phyloP scores from a whole-genome alignment of 495 filamentous ascomycete genomes.

The Penicillium malachiteum region DNA sequence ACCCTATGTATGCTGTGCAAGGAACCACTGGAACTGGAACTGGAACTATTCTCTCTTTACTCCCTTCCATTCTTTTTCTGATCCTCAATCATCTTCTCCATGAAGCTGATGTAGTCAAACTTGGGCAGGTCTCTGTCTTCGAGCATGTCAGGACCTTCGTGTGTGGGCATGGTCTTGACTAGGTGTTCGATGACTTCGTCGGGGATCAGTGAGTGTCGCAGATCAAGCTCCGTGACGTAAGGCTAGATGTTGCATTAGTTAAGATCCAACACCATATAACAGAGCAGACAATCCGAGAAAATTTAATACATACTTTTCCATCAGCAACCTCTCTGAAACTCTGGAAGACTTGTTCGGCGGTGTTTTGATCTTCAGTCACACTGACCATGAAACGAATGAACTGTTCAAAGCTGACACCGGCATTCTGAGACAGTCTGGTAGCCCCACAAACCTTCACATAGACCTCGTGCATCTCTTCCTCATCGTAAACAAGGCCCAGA shows the following conservation, averaged over 20 bases:
- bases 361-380: slow-evolving; percentile 97
- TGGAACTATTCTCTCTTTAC: slow-evolving; percentile 11
- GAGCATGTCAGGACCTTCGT: slow-evolving; percentile 74
- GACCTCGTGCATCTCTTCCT: slow-evolving; percentile 93
- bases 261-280: neutral
- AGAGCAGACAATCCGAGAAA: neutral
- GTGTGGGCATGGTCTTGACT: slow-evolving; percentile 77
- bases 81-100: slow-evolving; percentile 68
- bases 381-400: slow-evolving; percentile 99
- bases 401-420: slow-evolving; percentile 90
- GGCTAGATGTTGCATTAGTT: slow-evolving; percentile 44
- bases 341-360: slow-evolving; percentile 96
- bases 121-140: slow-evolving; percentile 75
- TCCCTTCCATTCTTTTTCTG: slow-evolving; percentile 34
- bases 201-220: slow-evolving; percentile 89
- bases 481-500: slow-evolving; percentile 89
- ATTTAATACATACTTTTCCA: slow-evolving; percentile 65
- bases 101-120: slow-evolving; percentile 91
- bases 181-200: slow-evolving; percentile 94
- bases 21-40: slow-evolving; percentile 15
- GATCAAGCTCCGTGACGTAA: slow-evolving; percentile 96
- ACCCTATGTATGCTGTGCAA: slow-evolving; percentile 30
- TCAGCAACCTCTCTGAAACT: slow-evolving; percentile 95
- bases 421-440: slow-evolving; percentile 36
- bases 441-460: slow-evolving; percentile 74